Conservation (phyloP, 495 filamentous ascomycete genomes). For the Penicillium canariense region DNA sequence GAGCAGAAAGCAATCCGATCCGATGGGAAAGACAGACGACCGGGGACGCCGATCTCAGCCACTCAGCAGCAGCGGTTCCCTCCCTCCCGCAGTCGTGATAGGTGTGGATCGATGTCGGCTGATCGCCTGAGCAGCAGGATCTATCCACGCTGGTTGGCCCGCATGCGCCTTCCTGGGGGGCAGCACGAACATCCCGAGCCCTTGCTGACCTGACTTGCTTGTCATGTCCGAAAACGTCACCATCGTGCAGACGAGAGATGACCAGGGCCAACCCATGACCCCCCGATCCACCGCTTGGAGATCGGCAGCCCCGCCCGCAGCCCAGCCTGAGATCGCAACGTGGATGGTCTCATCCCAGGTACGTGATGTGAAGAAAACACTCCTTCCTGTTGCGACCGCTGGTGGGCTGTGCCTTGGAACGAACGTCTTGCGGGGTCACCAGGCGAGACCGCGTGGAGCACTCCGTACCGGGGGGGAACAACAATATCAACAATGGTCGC, state of each 20-base stretch:
- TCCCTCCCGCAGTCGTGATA: constrained; percentile 23
- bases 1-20: constrained; percentile 4
- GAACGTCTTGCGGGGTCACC: constrained; percentile 20
- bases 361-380: constrained; percentile 2
- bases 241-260: too few species aligned
- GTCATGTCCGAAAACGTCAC: background rate
- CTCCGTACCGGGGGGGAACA: background rate
- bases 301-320: background rate
- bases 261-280: background rate
- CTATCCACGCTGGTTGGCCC: constrained; percentile 10
- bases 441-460: constrained; percentile 23
- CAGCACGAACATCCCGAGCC: constrained; percentile 2
- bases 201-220: background rate
- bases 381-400: too few species aligned
- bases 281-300: background rate
- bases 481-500: background rate
- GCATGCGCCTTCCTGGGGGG: too few species aligned
- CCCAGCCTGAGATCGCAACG: background rate
- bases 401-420: constrained; percentile 21
- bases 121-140: constrained; percentile 10
- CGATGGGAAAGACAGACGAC: too few species aligned
- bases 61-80: constrained; percentile 10
- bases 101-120: constrained; percentile 22
- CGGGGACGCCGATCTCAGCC: constrained; percentile 18
- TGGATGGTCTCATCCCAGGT: constrained; percentile 5